Percentiles rank a stretch among this genome's conserved stretches.
Evolutionary conservation across 2,329 filamentous ascomycete species (phyloP).

Genomic region (Cryphonectria nitschkei): DNA sequence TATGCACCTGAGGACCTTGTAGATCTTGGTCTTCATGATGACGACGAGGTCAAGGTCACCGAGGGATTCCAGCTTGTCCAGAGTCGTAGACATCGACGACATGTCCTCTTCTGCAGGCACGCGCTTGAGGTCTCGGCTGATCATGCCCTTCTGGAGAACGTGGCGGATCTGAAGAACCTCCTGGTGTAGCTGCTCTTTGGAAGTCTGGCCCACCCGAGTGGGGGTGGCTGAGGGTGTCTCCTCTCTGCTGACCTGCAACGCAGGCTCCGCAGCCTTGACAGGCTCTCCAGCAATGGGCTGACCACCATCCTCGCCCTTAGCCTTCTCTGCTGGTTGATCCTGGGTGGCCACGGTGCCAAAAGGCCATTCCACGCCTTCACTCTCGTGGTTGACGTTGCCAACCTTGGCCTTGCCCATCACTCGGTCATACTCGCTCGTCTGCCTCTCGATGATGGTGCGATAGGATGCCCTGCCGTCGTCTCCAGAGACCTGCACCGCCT

Average conservation of each 20-base stretch:
- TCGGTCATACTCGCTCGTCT: slow-evolving; percentile 26
- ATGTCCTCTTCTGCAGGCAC: not conserved
- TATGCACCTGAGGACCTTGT: slow-evolving; percentile 15
- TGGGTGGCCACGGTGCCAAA: not conserved
- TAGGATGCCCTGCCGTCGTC: slow-evolving; percentile 32
- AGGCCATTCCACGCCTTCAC: not conserved
- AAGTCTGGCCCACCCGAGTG: not conserved
- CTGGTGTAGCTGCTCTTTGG: not conserved
- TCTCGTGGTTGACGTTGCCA: not conserved
- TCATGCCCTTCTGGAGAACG: slow-evolving; percentile 12
- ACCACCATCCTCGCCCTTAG: not conserved
- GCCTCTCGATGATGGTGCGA: slow-evolving; percentile 31
- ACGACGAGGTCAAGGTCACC: slow-evolving; percentile 9
- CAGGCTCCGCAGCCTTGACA: not conserved
- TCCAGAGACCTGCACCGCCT: slow-evolving; percentile 19
- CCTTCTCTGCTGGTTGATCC: not conserved
- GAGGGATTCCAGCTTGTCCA: slow-evolving; percentile 5
- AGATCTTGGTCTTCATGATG: slow-evolving; percentile 5
- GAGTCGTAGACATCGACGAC: not conserved
- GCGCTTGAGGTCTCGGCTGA: not conserved
- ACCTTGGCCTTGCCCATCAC: slow-evolving; percentile 14
- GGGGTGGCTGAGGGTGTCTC: not conserved
- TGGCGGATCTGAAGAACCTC: slow-evolving; percentile 5
- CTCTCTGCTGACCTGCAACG: not conserved
- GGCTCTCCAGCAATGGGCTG: not conserved